phyloP scores from a whole-genome alignment of 1,284 basidiomycete species.

The Pterulicium gracile region DNA sequence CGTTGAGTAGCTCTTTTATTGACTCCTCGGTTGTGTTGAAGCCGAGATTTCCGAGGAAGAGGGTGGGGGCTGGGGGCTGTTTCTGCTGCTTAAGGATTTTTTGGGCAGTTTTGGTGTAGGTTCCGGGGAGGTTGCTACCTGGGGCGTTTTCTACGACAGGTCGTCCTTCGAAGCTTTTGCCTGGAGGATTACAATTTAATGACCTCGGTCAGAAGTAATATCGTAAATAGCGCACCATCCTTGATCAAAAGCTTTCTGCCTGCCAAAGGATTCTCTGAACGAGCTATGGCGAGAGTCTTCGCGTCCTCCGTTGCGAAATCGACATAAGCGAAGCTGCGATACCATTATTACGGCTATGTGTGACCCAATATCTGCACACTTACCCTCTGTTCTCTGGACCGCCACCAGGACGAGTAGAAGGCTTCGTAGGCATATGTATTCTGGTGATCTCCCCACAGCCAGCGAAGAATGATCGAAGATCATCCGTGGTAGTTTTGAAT shows the following conservation, averaged over 20 bases:
- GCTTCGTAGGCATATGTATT: slow-evolving; percentile 64
- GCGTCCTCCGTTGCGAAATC: slow-evolving; percentile 79
- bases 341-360: too few relatives aligned
- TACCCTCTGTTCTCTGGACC: slow-evolving; percentile 62
- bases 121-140: slow-evolving; percentile 19
- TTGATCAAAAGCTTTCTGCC: slow-evolving; percentile 91
- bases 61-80: slow-evolving; percentile 71
- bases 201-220: slow-evolving; percentile 10
- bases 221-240: slow-evolving; percentile 43
- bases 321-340: slow-evolving; percentile 83
- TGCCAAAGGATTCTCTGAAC: slow-evolving; percentile 76
- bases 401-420: slow-evolving; percentile 25
- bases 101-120: slow-evolving; percentile 68
- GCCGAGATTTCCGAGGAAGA: slow-evolving; percentile 85
- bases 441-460: slow-evolving; percentile 64
- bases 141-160: slow-evolving; percentile 29
- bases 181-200: slow-evolving; percentile 25
- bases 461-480: slow-evolving; percentile 64
- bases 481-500: slow-evolving; percentile 77
- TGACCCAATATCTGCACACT: slow-evolving; percentile 14
- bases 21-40: slow-evolving; percentile 77
- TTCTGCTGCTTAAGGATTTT: slow-evolving; percentile 77
- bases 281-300: slow-evolving; percentile 64
- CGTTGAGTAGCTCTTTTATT: slow-evolving; percentile 64
- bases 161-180: slow-evolving; percentile 61